Evolutionary conservation across 1,284 basidiomycete species (phyloP).

Genomic region (Apiotrichum mycotoxinovorans): DNA sequence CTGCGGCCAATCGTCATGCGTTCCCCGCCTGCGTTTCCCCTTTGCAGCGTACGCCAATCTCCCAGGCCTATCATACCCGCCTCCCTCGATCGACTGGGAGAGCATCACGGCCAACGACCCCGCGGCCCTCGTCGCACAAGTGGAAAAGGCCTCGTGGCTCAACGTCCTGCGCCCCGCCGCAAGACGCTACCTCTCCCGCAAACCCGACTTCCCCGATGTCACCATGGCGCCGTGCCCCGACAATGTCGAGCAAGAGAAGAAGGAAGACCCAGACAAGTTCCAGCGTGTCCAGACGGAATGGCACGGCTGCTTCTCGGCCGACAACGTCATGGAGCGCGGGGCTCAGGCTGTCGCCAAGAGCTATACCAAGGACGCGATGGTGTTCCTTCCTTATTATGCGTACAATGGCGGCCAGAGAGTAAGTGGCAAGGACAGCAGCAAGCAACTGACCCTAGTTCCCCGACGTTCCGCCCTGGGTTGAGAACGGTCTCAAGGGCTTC

Average conservation of each 20-base stretch:
- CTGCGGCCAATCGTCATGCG: slow-evolving; percentile 28
- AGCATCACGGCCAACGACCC: slow-evolving; percentile 10
- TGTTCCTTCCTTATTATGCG: slow-evolving; percentile 45
- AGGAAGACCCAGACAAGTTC: slow-evolving; percentile 20
- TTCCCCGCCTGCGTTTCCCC: slow-evolving; percentile 24
- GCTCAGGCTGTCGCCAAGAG: slow-evolving; percentile 23
- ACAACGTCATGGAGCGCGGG: slow-evolving; percentile 29
- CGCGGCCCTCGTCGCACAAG: slow-evolving; percentile 19
- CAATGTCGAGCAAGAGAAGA: slow-evolving; percentile 19
- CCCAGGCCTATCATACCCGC: slow-evolving; percentile 26
- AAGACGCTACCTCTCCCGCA: slow-evolving; percentile 24
- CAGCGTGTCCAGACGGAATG: slow-evolving; percentile 24
- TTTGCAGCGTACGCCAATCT: slow-evolving; percentile 29
- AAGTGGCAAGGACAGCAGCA: neutral
- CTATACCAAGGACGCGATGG: slow-evolving; percentile 34
- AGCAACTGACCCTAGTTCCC: slow-evolving; percentile 6
- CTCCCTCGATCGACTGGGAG: slow-evolving; percentile 6
- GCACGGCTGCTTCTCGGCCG: slow-evolving; percentile 36
- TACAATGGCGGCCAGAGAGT: slow-evolving; percentile 6
- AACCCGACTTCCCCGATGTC: slow-evolving; percentile 19
- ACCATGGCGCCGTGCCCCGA: slow-evolving; percentile 29
- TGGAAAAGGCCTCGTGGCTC: slow-evolving; percentile 30
- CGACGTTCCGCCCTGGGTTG: slow-evolving; percentile 16
- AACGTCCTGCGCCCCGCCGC: slow-evolving; percentile 36
- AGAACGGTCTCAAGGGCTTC: slow-evolving; percentile 20